Evolutionary conservation across 306 rosid genomes (phyloP), one percentile per base, ranked within the genome.

Genomic region (Vigna mungo): DNA sequence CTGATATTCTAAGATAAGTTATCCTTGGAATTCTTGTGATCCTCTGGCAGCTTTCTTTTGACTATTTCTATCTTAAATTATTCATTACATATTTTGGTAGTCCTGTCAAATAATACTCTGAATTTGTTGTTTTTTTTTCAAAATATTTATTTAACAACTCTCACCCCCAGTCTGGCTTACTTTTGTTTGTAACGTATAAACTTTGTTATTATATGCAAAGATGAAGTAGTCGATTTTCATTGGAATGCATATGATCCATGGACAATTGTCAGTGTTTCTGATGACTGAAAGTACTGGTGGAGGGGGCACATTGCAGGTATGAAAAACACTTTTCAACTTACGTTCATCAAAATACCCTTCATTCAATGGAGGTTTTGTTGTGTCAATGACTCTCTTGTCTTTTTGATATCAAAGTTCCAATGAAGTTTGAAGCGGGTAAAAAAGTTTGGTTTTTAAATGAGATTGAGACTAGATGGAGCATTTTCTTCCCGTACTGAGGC

Each of bases 231-330:
- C 61, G 89, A 86, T 75, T 86, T 86, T 32, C 89, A 86, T 60
- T 86, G 89, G 89, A 86, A 86, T 73, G 83, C 85, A 46, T 74
- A 68, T 71, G 99, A 96, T 85, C 98, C 98, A 16, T 96, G 99
- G 99, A 92, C 99, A 4, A 80, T 96, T 72, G 98, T 96, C 48
- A 96, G 99, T 20, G 99, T 96, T 68, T 96, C 99, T 60, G 99
- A 96, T 85, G 99, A 96, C 82, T 91, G 98, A 92, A 70, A 89
- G 92, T 58, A 92, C 99, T 43, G 98, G 99, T 16, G 99, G 99
- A 78, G 99, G 99, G 37, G 99, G 99, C 53, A 96, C 99, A 5
- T 81, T 96, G 88, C 99, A 96, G 99, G 98, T 93, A 78, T 79
- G 73, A 8, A 10, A 15, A 15, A 2, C 37, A 9, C 21, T 36